Evolutionary conservation across 768 basidiomycete genomes (phyloP), one percentile per base, ranked within the genome.

Genomic region (Amanita thiersii): DNA sequence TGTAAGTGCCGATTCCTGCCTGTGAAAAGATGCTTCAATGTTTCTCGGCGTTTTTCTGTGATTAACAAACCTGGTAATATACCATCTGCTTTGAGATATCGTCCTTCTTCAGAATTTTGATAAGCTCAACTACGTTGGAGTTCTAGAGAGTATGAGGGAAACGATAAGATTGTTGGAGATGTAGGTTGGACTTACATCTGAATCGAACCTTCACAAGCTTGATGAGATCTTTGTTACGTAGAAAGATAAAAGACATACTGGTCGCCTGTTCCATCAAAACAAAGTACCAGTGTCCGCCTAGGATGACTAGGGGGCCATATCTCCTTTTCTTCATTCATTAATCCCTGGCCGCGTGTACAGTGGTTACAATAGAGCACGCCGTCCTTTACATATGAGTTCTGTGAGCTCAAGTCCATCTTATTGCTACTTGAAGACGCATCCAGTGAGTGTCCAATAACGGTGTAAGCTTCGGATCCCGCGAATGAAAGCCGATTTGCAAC

Each of bases 211-310:
- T 40, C 17, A 6, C 12, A 10, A 10, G 12, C 19, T 45, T 10
- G 40, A 26, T 38, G 14, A 29, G 5, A 29, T 18, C 10, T 8
- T 30, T 3, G 24, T 35, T 23, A 30, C 38, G 33, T 15, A 10
- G 21, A 32, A 19, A 30, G 7, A n/a, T 7, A 7, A 35, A 11
- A 32, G 25, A 54, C 54, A 45, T 26, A 63, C 59, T 70, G 65
- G 44, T 72, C 68, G 36, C 69, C 69, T 4, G 72, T 74, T 4
- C 72, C 79, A 55, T 86, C 84, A 50, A 86, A 86, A 54, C 84
- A 84, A 4, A 86, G 62, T 1, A 84, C 70, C 5, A 82, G 49
- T 0, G 77, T 81, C 21, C 79, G 62, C 38, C 45, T 49, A 7
- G 49, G 36, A 34, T 63, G 58, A 1, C 48, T 7, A 28, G 26